phyloP scores from a whole-genome alignment of 257 asterid species.

The Echium plantagineum region DNA sequence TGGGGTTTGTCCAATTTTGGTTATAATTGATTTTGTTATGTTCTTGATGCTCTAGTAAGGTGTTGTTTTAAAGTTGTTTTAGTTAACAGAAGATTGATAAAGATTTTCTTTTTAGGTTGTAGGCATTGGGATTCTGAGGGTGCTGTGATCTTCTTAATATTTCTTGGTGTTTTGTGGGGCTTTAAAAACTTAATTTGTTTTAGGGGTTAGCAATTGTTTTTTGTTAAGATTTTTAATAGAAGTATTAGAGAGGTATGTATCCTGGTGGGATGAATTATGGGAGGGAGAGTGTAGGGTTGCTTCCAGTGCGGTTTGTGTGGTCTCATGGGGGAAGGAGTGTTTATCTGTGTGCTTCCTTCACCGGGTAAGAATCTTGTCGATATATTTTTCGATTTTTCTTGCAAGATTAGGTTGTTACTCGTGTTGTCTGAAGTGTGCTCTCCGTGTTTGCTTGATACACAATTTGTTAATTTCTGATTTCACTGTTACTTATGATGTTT shows the following conservation, averaged over 20 bases:
- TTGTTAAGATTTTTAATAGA: slow-evolving; percentile 7
- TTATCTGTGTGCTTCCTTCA: slow-evolving; percentile 65
- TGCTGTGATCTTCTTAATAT: slow-evolving; percentile 10
- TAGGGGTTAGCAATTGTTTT: slow-evolving; percentile 15
- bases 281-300: slow-evolving; percentile 49
- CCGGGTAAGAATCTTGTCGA: slow-evolving; percentile 40
- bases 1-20: not conserved
- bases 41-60: not conserved
- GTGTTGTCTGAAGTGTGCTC: not conserved
- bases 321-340: slow-evolving; percentile 83
- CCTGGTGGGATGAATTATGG: slow-evolving; percentile 45
- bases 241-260: slow-evolving; percentile 24
- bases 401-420: not conserved
- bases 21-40: not conserved
- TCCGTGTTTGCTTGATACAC: not conserved
- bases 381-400: not conserved
- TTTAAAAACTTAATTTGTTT: slow-evolving; percentile 10
- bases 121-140: too few relatives aligned
- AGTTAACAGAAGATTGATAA: not conserved
- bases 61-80: not conserved
- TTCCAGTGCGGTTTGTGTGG: slow-evolving; percentile 75
- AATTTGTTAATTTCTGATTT: too few relatives aligned
- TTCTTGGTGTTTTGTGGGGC: slow-evolving; percentile 2
- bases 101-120: too few relatives aligned
- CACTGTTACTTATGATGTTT: not conserved